These are phyloP conservation scores for Aphanomyces euteiches DNA, from an alignment of 352 stramenopile species.

Conservation along the genomic window DNA sequence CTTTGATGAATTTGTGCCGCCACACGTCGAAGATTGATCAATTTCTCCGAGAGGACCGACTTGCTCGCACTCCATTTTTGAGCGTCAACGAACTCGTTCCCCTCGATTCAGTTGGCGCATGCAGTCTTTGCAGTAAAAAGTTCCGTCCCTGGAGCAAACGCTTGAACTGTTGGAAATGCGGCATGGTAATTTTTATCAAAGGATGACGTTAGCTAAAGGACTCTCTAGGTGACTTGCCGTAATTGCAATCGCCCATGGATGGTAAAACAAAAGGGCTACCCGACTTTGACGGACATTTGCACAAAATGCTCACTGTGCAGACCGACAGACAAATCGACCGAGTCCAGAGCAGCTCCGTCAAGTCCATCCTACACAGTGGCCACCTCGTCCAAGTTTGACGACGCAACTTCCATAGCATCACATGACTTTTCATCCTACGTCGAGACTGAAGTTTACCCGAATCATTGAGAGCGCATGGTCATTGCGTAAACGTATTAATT, in stretches of 20 bases:
- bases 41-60: conserved; percentile 2
- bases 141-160: not conserved
- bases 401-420: too few species aligned
- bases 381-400: too few species aligned
- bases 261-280: not conserved
- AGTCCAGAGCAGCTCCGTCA: not conserved
- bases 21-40: not conserved
- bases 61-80: not conserved
- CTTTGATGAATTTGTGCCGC: not conserved
- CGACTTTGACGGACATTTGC: not conserved
- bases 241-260: not conserved
- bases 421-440: too few species aligned
- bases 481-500: too few species aligned
- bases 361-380: too few species aligned
- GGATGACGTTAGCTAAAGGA: too few species aligned
- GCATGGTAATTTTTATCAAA: not conserved
- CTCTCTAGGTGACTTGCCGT: not conserved
- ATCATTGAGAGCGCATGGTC: too few species aligned
- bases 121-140: conserved; percentile 1
- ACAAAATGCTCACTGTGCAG: not conserved
- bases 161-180: conserved; percentile 8
- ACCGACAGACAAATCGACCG: not conserved
- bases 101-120: not conserved
- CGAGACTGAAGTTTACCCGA: too few species aligned
- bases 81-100: not conserved